phyloP scores from a whole-genome alignment of 2,329 filamentous ascomycete genomes.

The Ceratocystis cacaofunesta region DNA sequence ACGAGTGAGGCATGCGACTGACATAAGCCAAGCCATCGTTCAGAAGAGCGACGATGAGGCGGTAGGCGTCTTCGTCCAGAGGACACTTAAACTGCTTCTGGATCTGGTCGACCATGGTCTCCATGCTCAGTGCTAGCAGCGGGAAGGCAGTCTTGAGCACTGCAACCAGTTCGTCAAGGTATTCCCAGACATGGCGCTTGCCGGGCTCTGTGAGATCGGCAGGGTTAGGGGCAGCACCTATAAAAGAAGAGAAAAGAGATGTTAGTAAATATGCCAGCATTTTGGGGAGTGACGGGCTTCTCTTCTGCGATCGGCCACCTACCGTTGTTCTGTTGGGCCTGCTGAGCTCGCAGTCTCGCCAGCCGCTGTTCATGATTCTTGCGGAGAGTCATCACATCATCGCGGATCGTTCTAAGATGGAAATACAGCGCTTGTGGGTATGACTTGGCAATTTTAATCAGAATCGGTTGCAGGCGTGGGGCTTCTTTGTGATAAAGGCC shows the following conservation, averaged over 20 bases:
- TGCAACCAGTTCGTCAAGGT: conserved; percentile 89
- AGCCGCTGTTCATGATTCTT: conserved; percentile 18
- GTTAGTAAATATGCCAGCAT: background rate
- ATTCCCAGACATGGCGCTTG: conserved; percentile 84
- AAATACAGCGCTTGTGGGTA: conserved; percentile 96
- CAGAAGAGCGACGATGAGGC: conserved; percentile 88
- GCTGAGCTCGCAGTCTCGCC: conserved; percentile 19
- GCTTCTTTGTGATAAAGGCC: conserved; percentile 87
- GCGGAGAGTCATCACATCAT: conserved; percentile 56
- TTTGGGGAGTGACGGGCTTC: too few relatives aligned
- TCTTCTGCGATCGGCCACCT: background rate
- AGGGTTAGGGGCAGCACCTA: background rate
- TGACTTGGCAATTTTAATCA: conserved; percentile 85
- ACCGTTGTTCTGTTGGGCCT: conserved; percentile 11
- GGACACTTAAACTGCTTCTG: conserved; percentile 99
- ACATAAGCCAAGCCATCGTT: conserved; percentile 94
- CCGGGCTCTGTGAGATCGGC: conserved; percentile 21
- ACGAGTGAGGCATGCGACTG: conserved; percentile 69
- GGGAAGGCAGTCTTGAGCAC: conserved; percentile 95
- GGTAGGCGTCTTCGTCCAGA: conserved; percentile 93
- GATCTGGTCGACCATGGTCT: conserved; percentile 98
- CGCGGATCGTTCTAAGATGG: conserved; percentile 77
- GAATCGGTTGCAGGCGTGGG: conserved; percentile 66
- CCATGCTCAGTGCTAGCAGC: conserved; percentile 89
- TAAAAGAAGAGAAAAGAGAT: background rate